phyloP scores from a whole-genome alignment of 2,329 filamentous ascomycete genomes.

The Epichloe festucae region DNA sequence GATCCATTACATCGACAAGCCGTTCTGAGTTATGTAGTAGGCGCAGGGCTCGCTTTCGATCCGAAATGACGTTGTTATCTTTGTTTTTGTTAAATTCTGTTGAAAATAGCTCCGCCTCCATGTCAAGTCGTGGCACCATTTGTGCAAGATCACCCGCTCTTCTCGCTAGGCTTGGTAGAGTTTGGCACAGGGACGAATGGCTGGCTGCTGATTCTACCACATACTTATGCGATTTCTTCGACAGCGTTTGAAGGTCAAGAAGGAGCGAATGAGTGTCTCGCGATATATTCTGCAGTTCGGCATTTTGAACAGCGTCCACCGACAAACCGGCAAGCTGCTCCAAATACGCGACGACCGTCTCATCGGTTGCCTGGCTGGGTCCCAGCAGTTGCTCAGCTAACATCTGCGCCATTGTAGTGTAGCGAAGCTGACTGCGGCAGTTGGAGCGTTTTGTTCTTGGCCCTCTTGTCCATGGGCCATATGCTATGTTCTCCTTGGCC shows the following conservation, averaged over 20 bases:
- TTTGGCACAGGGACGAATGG: constrained; percentile 58
- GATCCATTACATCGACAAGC: constrained; percentile 78
- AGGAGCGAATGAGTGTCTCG: constrained; percentile 71
- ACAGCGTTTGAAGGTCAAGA: constrained; percentile 73
- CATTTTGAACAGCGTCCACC: constrained; percentile 55
- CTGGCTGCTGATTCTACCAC: constrained; percentile 72
- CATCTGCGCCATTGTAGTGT: constrained; percentile 22
- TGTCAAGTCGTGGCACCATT: constrained; percentile 66
- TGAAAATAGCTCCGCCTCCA: constrained; percentile 67
- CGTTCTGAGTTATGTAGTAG: constrained; percentile 79
- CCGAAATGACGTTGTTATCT: constrained; percentile 55
- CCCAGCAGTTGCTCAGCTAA: constrained; percentile 21
- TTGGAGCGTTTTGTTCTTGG: background rate
- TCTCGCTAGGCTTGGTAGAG: constrained; percentile 56
- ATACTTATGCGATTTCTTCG: constrained; percentile 75
- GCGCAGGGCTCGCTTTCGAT: constrained; percentile 67
- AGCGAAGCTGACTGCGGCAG: background rate
- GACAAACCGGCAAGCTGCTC: constrained; percentile 64
- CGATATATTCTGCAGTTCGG: constrained; percentile 67
- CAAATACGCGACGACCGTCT: constrained; percentile 56
- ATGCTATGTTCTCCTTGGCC: background rate
- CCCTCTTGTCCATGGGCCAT: background rate
- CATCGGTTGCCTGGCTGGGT: constrained; percentile 26
- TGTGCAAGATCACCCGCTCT: constrained; percentile 55
- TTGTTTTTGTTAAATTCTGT: constrained; percentile 65